Base-by-base conservation (phyloP, 208 protist species). In the Leishmania tropica region DNA sequence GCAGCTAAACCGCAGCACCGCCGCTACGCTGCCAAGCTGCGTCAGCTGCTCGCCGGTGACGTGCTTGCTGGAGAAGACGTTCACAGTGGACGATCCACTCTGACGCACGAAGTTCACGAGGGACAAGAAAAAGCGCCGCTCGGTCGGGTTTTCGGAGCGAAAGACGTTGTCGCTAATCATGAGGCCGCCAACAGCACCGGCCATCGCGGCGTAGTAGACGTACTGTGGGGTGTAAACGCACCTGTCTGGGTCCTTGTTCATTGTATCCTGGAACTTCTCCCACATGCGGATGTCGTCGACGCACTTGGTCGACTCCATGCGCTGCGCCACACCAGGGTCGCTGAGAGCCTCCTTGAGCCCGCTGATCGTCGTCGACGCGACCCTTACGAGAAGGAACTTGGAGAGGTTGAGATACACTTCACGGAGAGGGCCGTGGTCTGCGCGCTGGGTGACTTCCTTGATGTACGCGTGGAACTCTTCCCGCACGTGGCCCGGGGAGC, bases 141-240 rank as follows among this genome's bases (percentile, higher is more conserved):
- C 93, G 17, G 88, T 87, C 0, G 98, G 87, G 76, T 95, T 87
- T 7, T 88, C 78, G 24, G 95, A 97, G 78, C 98, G 92, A 79
- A 99, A 99, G 1, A 99, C 91, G 71, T 85, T 78, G 81, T 99
- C 98, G 40, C 94, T 97, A 28, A 99, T 83, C 84, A 99, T 92
- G 6, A 99, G 86, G 0, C 79, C 88, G 21, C 91, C 82, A 5
- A 99, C 83, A 1, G 98, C 98, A 11, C 92, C 88, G 37, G 88
- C 73, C 48, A 98, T 81, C 54, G 83, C 91, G 17, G 98, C 98
- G 40, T 88, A 80, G 71, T 92, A 91, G 13, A 99, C 97, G 64
- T 94, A 93, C 62, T 97, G 87, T 31, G 87, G 92, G 0, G 98
- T 99, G 87, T 99, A 99, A 31, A 98, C 94, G 76, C 96, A 98